Evolutionary conservation across 1,284 basidiomycete genomes (phyloP).

Genomic region (Cutaneotrichosporon sp.): DNA sequence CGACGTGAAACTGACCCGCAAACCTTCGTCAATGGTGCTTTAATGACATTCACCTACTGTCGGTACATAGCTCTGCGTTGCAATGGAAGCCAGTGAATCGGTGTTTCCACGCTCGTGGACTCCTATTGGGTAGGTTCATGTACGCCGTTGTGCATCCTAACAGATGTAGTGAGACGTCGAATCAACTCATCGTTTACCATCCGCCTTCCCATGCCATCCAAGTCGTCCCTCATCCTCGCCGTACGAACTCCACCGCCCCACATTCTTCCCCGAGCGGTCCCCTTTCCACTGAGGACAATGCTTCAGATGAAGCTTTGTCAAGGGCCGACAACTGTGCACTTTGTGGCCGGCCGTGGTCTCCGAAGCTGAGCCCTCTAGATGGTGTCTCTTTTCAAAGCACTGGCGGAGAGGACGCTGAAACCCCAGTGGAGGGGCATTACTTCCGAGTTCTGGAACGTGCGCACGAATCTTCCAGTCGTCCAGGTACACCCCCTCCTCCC

Average conservation of each 20-base stretch:
- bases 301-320: no score
- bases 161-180: slow-evolving; percentile 54
- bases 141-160: not conserved
- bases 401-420: not conserved
- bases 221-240: slow-evolving; percentile 47
- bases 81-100: not conserved
- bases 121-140: slow-evolving; percentile 22
- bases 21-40: no score
- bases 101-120: slow-evolving; percentile 16
- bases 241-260: slow-evolving; percentile 15
- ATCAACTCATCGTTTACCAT: slow-evolving; percentile 84
- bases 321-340: slow-evolving; percentile 25
- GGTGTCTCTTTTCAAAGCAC: no score
- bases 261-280: no score
- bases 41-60: no score
- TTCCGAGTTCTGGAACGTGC: slow-evolving; percentile 43
- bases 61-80: no score
- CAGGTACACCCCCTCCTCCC: slow-evolving; percentile 26
- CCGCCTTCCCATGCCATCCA: slow-evolving; percentile 76
- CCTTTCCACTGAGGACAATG: no score
- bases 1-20: no score
- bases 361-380: not conserved
- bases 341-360: slow-evolving; percentile 26
- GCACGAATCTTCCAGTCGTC: slow-evolving; percentile 36
- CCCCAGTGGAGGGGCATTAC: slow-evolving; percentile 20